phyloP scores from a whole-genome alignment of 1,139 yeast genomes.

The Magnusiomyces suaveolens region DNA sequence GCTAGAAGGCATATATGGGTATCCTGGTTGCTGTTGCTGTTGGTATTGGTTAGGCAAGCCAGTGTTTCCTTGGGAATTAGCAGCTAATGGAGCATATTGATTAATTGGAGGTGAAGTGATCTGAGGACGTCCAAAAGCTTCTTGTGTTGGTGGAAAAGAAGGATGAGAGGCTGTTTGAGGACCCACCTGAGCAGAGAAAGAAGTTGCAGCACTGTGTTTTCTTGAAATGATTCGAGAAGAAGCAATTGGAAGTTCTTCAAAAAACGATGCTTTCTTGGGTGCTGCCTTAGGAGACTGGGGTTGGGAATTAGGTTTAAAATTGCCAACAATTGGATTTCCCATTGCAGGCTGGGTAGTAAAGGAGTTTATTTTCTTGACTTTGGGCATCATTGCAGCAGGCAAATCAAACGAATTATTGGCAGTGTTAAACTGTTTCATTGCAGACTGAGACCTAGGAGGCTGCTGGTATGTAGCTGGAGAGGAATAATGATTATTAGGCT shows the following conservation, averaged over 20 bases:
- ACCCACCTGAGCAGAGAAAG: slow-evolving; percentile 11
- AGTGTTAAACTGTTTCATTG: slow-evolving; percentile 15
- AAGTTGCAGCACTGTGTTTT: slow-evolving; percentile 14
- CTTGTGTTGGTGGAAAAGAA: slow-evolving; percentile 13
- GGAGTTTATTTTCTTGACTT: slow-evolving; percentile 14
- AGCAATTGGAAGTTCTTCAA: slow-evolving; percentile 44
- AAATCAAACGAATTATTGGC: slow-evolving; percentile 47
- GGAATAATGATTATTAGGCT: not conserved
- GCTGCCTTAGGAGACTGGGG: slow-evolving; percentile 6
- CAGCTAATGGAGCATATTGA: slow-evolving; percentile 5
- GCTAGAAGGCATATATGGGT: not conserved
- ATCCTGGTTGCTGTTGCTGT: not conserved
- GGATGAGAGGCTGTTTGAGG: not conserved
- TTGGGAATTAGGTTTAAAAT: not conserved
- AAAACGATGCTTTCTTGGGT: slow-evolving; percentile 36
- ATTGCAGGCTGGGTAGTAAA: slow-evolving; percentile 11
- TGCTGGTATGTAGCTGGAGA: slow-evolving; percentile 5
- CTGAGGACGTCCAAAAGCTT: not conserved
- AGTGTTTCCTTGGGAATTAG: not conserved
- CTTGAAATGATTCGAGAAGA: slow-evolving; percentile 21
- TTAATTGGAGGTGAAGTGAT: slow-evolving; percentile 10
- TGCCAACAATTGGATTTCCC: slow-evolving; percentile 3
- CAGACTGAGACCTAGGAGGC: slow-evolving; percentile 9
- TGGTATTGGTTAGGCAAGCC: not conserved
- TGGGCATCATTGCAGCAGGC: slow-evolving; percentile 48